Evolutionary conservation across 2,329 filamentous ascomycete species (phyloP), one percentile per base, ranked within the genome.

Genomic region (Macrophomina phaseolina): DNA sequence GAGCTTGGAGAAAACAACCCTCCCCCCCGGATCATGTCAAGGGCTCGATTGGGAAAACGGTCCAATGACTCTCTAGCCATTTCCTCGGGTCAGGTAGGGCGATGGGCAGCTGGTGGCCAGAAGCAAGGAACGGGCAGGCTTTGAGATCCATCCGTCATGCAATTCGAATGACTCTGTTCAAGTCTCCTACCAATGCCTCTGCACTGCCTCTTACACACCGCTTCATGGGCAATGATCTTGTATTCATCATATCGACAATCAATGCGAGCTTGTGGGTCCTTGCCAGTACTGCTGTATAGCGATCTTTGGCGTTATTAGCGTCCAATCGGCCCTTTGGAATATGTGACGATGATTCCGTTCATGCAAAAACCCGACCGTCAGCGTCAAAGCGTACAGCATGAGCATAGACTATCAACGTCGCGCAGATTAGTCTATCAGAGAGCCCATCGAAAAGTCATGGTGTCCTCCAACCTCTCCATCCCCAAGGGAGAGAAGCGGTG

Each of bases 191-290:
- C 14, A 16, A 42, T 45, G 40, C 14, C 40, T 61, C 28, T 48
- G 56, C 40, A 40, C 23, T 34, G 48, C 56, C 30, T 61, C 40
- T 48, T 16, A 61, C 56, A 61, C 56, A 61, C 56, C 56, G 56
- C 56, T 48, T 34, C 14, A 34, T 46, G 40, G 56, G 9, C 16
- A 34, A 45, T 48, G 56, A 46, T 55, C 52, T 38, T 36, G 52
- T 32, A 34, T 61, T 34, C 28, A n/a, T 61, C 16, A n/a, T 61
- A 40, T 46, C 48, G 28, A 46, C 18, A 48, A 28, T 34, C 28
- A 61, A 34, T 36, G 12, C 56, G 56, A 32, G 42, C 14, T 30
- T 28, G 18, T 30, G 16, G 36, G 45, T 45, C 36, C 40, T 61
- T 46, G 56, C 18, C n/a, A 28, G 30, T 18, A 32, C 36, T 61